phyloP scores from a whole-genome alignment of 768 basidiomycete genomes.

The Lepiota venenata region DNA sequence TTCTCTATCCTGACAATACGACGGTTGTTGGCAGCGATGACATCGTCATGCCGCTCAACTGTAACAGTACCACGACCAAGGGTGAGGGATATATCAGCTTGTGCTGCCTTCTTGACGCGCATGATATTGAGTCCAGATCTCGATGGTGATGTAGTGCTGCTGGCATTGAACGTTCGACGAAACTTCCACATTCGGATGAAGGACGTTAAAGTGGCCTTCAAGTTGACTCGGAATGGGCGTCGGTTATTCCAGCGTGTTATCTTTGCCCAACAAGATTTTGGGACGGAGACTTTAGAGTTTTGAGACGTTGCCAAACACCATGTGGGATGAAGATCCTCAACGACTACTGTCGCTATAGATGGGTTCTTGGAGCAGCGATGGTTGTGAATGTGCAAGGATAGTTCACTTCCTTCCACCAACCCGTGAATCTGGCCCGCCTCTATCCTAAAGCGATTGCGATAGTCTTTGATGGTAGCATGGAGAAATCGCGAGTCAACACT shows the following conservation, averaged over 20 bases:
- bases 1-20: constrained; percentile 35
- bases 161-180: constrained; percentile 31
- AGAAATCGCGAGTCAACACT: constrained; percentile 44
- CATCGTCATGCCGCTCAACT: constrained; percentile 43
- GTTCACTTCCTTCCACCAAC: constrained; percentile 58
- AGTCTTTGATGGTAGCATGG: constrained; percentile 36
- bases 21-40: constrained; percentile 31
- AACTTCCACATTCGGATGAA: constrained; percentile 44
- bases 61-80: constrained; percentile 35
- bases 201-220: constrained; percentile 44
- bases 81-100: constrained; percentile 51
- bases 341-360: constrained; percentile 44
- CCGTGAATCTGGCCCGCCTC: constrained; percentile 62
- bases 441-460: constrained; percentile 38
- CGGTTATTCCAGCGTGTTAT: constrained; percentile 50
- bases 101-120: constrained; percentile 37
- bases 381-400: constrained; percentile 62
- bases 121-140: constrained; percentile 41
- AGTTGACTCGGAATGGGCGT: constrained; percentile 49
- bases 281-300: constrained; percentile 25
- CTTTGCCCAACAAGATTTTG: constrained; percentile 49
- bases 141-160: constrained; percentile 28
- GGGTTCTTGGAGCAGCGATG: constrained; percentile 56
- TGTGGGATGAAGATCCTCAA: constrained; percentile 51
- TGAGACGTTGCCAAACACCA: constrained; percentile 52